These are phyloP conservation scores for Benincasa hispida DNA, from an alignment of 306 rosid genomes.

Conservation along the genomic window DNA sequence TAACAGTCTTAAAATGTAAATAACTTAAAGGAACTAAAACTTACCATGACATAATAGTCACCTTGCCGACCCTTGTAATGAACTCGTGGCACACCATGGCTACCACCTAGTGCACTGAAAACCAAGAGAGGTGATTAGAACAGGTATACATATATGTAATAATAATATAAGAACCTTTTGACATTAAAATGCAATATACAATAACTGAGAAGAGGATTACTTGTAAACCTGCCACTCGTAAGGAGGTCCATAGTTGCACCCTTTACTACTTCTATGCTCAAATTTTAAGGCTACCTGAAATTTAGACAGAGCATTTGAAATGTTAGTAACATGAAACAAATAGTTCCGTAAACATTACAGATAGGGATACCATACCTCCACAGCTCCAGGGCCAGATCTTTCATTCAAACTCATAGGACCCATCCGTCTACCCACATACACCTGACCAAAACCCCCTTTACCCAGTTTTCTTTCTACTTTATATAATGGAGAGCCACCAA, in stretches of 20 bases:
- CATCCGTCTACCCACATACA: constrained; percentile 73
- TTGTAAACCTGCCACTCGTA: constrained; percentile 81
- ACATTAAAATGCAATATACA: not conserved
- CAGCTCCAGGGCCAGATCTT: constrained; percentile 64
- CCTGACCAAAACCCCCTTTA: constrained; percentile 97
- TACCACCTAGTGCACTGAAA: constrained; percentile 34
- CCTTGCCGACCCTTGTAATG: constrained; percentile 42
- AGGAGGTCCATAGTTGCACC: constrained; percentile 83
- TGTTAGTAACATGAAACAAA: not conserved
- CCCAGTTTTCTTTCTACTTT: constrained; percentile 42
- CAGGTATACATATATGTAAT: not conserved
- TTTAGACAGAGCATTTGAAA: not conserved
- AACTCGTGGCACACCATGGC: constrained; percentile 42
- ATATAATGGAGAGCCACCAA: constrained; percentile 42
- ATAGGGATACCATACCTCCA: constrained; percentile 39
- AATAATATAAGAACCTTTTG: not conserved
- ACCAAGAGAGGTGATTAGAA: not conserved
- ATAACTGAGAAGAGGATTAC: not conserved
- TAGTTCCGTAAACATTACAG: not conserved
- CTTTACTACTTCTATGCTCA: constrained; percentile 85
- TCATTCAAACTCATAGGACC: constrained; percentile 35
- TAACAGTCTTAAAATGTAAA: not conserved
- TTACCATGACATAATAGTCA: constrained; percentile 39
- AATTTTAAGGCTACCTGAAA: constrained; percentile 84
- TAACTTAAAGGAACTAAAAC: not conserved